A percentile compares a stretch with the other conserved stretches of the same genome.
Conservation (phyloP, 306 rosid species). For the Cicer arietinum region DNA sequence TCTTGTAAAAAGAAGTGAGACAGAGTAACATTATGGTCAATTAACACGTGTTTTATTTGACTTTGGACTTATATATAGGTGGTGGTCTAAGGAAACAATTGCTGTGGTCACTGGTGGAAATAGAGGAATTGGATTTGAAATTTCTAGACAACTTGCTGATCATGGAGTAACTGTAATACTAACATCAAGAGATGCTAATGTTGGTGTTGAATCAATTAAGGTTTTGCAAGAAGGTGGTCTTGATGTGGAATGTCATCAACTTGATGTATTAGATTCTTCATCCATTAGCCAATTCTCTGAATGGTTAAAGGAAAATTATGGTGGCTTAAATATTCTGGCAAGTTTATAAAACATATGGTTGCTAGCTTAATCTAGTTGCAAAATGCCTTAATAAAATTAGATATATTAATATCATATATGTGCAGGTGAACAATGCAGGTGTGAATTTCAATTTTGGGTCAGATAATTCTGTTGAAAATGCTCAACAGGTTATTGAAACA, state of each 20-base stretch:
- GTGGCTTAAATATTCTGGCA: slow-evolving; percentile 87
- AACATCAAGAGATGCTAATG: slow-evolving; percentile 78
- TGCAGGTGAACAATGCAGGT: slow-evolving; percentile 89
- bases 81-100: slow-evolving; percentile 93
- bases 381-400: background rate
- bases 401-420: slow-evolving; percentile 2
- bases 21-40: no score
- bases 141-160: slow-evolving; percentile 74
- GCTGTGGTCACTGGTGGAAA: slow-evolving; percentile 91
- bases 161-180: slow-evolving; percentile 82
- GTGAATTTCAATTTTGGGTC: slow-evolving; percentile 86
- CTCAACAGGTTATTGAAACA: slow-evolving; percentile 67
- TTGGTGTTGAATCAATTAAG: slow-evolving; percentile 83
- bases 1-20: no score
- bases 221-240: slow-evolving; percentile 90
- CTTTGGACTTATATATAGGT: slow-evolving; percentile 54
- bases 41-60: background rate
- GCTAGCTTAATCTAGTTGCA: background rate
- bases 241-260: slow-evolving; percentile 69
- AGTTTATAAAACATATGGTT: slow-evolving; percentile 34
- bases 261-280: slow-evolving; percentile 72
- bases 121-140: slow-evolving; percentile 94
- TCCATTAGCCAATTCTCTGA: slow-evolving; percentile 63
- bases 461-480: slow-evolving; percentile 75
- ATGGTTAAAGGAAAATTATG: slow-evolving; percentile 74